A percentile compares a stretch with the other conserved stretches of the same genome.
Evolutionary conservation across 331 rosid species (phyloP).

Genomic region (Phaseolus coccineus): DNA sequence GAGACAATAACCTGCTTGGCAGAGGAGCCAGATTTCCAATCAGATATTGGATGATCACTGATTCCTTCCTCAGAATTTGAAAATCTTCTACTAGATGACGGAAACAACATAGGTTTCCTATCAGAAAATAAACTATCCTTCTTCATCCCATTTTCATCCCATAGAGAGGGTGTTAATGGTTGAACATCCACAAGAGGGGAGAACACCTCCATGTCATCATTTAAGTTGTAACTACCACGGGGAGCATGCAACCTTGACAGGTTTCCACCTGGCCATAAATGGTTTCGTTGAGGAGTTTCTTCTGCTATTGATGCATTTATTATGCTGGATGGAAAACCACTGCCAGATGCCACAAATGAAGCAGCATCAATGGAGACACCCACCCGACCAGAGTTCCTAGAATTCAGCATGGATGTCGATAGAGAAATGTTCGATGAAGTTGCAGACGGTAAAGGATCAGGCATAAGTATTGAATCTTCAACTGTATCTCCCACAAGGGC

Average conservation of each 20-base stretch:
- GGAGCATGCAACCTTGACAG: conserved; percentile 85
- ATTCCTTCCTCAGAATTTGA: conserved; percentile 67
- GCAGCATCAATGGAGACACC: conserved; percentile 65
- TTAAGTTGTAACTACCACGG: conserved; percentile 75
- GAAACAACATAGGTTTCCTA: conserved; percentile 80
- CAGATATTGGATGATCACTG: conserved; percentile 77
- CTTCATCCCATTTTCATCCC: conserved; percentile 87
- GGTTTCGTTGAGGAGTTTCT: conserved; percentile 81
- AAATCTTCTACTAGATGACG: conserved; percentile 75
- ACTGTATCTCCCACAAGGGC: conserved; percentile 89
- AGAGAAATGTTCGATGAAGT: conserved; percentile 68
- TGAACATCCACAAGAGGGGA: conserved; percentile 99
- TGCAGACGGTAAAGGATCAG: conserved; percentile 94
- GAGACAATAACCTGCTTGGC: conserved; percentile 73
- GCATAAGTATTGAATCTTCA: conserved; percentile 98
- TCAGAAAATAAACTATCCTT: conserved; percentile 74
- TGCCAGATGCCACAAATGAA: conserved; percentile 57
- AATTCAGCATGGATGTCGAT: conserved; percentile 62
- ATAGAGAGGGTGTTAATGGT: conserved; percentile 85
- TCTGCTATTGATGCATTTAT: conserved; percentile 59
- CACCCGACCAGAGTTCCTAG: conserved; percentile 75
- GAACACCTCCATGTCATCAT: conserved; percentile 99
- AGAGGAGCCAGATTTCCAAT: conserved; percentile 78
- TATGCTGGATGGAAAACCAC: conserved; percentile 62
- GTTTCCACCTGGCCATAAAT: conserved; percentile 83